Evolutionary conservation across 208 protist genomes (phyloP).

Genomic region (Phytomonas sp.): DNA sequence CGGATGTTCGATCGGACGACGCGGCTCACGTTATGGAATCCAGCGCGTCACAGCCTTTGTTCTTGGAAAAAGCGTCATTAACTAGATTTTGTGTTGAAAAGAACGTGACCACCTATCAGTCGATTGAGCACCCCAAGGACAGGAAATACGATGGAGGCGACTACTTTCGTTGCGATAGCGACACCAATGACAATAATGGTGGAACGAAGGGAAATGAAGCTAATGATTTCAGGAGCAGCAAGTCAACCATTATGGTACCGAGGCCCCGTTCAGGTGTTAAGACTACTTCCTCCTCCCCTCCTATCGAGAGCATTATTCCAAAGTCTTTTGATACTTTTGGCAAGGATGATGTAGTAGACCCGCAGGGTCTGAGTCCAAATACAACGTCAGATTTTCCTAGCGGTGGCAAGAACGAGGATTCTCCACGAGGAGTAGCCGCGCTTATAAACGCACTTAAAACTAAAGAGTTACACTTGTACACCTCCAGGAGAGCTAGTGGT

Average conservation of each 20-base stretch:
- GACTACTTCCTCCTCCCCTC: neutral
- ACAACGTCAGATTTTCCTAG: neutral
- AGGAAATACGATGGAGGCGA: neutral
- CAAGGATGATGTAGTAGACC: neutral
- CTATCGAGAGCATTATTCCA: neutral
- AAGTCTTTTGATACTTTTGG: neutral
- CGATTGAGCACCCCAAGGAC: neutral
- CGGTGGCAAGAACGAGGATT: neutral
- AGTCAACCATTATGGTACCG: neutral
- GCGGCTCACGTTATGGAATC: neutral
- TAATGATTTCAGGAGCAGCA: neutral
- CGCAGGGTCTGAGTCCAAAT: neutral
- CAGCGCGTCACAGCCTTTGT: neutral
- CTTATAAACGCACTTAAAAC: neutral
- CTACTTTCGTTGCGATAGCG: neutral
- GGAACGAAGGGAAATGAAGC: neutral
- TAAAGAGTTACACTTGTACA: neutral
- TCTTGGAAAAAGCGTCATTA: neutral
- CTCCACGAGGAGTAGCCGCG: neutral
- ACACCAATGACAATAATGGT: neutral
- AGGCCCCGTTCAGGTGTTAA: neutral
- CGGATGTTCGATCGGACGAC: neutral
- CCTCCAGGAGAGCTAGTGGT: neutral
- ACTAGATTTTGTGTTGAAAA: neutral
- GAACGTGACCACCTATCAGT: neutral